Evolutionary conservation across 495 filamentous ascomycete genomes (phyloP), one percentile per base, ranked within the genome.

Genomic region (Antarctomyces pellizariae): DNA sequence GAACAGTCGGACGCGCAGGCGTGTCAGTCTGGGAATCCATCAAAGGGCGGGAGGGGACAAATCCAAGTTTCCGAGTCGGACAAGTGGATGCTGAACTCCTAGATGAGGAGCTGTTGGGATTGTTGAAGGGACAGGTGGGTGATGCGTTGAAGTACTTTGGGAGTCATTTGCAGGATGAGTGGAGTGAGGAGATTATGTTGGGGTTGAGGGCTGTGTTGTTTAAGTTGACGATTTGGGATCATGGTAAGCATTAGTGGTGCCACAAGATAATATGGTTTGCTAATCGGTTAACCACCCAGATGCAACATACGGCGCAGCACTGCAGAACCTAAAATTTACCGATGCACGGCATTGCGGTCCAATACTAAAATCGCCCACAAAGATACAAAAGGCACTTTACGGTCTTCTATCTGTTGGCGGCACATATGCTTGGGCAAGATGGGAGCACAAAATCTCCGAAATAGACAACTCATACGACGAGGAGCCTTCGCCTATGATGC

Each of bases 51-150:
- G 75, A 79, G 34, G 77, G 77, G 13, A 83, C 72, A 12, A 53
- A 63, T 11, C 89, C 86, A 5, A 74, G 76, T 6, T 92, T 90
- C 45, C 69, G 86, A 21, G 89, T 99, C 7, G 82, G 84, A 4
- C 86, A 99, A 54, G 75, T 99, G 14, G 86, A 99, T 47, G 83
- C 86, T 13, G 89, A 95, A 44, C 52, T 99, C 17, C 53, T 99
- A 21, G 86, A 99, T 46, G 82, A 93, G 43, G 86, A 99, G 49
- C 58, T 99, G 24, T 60, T 95, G 7, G 65, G 69, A 13, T 54
- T 95, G 38, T 51, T 99, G 29, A 78, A 75, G 38, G 69, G 65
- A 13, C 86, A 99, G 44, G 75, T 83, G 8, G 76, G 76, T 28
- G 77, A 92, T 30, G 86, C 73, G 5, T 49, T 95, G 26, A 89